A percentile compares a stretch with the other conserved stretches of the same genome.
Conservation (phyloP, 768 basidiomycete genomes). For the Floccularia luteovirens region DNA sequence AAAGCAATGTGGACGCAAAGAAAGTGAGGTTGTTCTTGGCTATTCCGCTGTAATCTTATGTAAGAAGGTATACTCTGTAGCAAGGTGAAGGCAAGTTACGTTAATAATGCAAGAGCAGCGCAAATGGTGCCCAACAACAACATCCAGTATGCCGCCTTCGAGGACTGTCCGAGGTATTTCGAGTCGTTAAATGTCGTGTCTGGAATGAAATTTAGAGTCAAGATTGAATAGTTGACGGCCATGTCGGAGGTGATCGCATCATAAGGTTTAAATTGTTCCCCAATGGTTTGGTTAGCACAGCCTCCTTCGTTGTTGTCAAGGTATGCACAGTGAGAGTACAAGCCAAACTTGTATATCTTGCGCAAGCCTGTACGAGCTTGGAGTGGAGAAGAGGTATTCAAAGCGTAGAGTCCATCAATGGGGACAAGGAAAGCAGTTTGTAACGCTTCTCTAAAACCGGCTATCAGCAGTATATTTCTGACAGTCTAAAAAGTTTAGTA, state of each 20-base stretch:
- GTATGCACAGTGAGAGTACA: conserved; percentile 77
- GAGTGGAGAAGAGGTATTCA: conserved; percentile 56
- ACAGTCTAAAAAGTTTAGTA: conserved; percentile 19
- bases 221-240: conserved; percentile 48
- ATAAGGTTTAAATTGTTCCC: conserved; percentile 58
- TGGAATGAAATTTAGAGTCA: conserved; percentile 45
- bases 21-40: conserved; percentile 59
- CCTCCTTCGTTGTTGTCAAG: conserved; percentile 49
- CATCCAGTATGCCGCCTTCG: conserved; percentile 70
- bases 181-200: conserved; percentile 51
- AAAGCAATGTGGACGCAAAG: conserved; percentile 56
- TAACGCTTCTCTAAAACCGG: conserved; percentile 40
- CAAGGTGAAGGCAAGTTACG: conserved; percentile 34
- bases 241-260: conserved; percentile 61
- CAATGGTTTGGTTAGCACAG: conserved; percentile 57
- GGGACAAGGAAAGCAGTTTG: conserved; percentile 44
- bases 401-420: conserved; percentile 58
- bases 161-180: conserved; percentile 50
- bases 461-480: not conserved
- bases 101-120: conserved; percentile 55
- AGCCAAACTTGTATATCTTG: conserved; percentile 68
- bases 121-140: conserved; percentile 65
- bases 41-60: conserved; percentile 43
- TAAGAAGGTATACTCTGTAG: conserved; percentile 7
- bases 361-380: conserved; percentile 51